phyloP scores from a whole-genome alignment of 768 basidiomycete species.

The Neoboletus subvelutipes region DNA sequence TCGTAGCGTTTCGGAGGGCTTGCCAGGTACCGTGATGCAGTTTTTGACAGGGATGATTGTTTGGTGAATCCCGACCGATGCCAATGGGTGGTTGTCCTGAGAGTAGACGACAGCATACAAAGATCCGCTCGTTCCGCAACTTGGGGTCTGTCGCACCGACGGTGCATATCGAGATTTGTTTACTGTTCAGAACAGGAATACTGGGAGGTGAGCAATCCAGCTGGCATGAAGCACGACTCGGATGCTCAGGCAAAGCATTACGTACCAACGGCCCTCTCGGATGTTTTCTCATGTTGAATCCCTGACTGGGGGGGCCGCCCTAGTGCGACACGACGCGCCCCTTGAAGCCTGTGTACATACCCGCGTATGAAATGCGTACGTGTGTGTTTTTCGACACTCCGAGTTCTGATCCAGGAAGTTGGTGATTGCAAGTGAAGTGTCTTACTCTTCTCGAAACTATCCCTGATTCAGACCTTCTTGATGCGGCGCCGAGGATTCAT shows the following conservation, averaged over 20 bases:
- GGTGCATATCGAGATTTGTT: background rate
- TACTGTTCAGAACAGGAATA: background rate
- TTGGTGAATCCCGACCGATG: background rate
- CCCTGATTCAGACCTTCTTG: background rate
- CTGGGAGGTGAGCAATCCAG: background rate
- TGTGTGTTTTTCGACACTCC: background rate
- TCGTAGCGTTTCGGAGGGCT: slow-evolving; percentile 34
- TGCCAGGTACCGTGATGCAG: background rate
- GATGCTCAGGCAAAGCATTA: background rate
- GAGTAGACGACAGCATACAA: background rate
- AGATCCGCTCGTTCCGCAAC: background rate
- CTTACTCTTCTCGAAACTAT: too few species aligned
- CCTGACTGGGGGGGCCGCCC: background rate
- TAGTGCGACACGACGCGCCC: background rate
- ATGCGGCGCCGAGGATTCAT: background rate
- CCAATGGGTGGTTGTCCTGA: background rate
- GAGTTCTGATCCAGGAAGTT: background rate
- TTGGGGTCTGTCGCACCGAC: background rate
- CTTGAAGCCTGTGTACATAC: too few species aligned
- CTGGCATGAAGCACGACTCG: background rate
- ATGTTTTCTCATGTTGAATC: background rate
- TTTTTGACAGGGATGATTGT: background rate
- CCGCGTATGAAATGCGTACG: background rate
- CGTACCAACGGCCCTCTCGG: background rate
- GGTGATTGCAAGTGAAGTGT: background rate